Percentiles rank a stretch among this genome's conserved stretches.
phyloP scores from a whole-genome alignment of 2,329 filamentous ascomycete genomes.

The Neophaeococcomyces aloes region DNA sequence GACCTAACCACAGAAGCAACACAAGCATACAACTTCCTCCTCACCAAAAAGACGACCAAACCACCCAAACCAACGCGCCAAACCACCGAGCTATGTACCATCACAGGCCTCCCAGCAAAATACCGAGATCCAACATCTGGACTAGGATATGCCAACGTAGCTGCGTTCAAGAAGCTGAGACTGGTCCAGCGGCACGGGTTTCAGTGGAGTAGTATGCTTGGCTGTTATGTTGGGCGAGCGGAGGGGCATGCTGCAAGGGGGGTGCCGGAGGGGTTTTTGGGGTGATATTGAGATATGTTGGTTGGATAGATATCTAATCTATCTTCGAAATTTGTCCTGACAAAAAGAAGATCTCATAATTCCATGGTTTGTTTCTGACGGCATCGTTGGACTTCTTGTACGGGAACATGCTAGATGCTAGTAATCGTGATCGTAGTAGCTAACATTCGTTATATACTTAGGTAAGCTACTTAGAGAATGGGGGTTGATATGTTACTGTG shows the following conservation, averaged over 20 bases:
- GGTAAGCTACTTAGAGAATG: too few relatives aligned
- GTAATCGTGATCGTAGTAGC: too few relatives aligned
- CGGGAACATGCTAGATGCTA: too few relatives aligned
- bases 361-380: too few relatives aligned
- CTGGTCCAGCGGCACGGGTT: slow-evolving; percentile 74
- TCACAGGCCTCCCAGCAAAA: slow-evolving; percentile 69
- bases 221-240: slow-evolving; percentile 67
- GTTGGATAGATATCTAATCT: neutral
- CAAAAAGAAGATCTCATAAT: too few relatives aligned
- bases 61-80: slow-evolving; percentile 41
- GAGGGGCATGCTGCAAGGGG: slow-evolving; percentile 51
- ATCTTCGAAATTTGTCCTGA: too few relatives aligned
- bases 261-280: slow-evolving; percentile 65
- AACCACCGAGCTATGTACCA: slow-evolving; percentile 55
- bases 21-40: slow-evolving; percentile 44
- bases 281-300: slow-evolving; percentile 13
- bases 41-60: slow-evolving; percentile 39
- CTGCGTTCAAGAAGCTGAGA: slow-evolving; percentile 54
- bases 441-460: too few relatives aligned
- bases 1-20: slow-evolving; percentile 44
- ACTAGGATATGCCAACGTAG: slow-evolving; percentile 65
- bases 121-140: slow-evolving; percentile 81
- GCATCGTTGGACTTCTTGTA: too few relatives aligned
- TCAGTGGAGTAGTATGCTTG: slow-evolving; percentile 70
- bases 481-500: too few relatives aligned